A percentile compares a stretch with the other conserved stretches of the same genome.
These are phyloP conservation scores for Citrus reticulata DNA, from an alignment of 345 rosid species.

Conservation along the genomic window DNA sequence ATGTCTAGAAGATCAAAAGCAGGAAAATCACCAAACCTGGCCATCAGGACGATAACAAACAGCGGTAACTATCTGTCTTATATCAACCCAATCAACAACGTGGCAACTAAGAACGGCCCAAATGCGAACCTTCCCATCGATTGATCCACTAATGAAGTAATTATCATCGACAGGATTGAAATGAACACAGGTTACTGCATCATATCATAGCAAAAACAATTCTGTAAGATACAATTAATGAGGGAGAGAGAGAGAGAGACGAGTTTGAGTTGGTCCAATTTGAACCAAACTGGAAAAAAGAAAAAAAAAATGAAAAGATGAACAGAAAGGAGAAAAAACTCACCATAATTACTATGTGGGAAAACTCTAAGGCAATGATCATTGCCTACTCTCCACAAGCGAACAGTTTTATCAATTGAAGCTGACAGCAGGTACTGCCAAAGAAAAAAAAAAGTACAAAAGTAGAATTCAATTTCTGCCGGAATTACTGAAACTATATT, in stretches of 20 bases:
- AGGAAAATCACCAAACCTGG: conserved; percentile 42
- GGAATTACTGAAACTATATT: background rate
- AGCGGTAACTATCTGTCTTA: conserved; percentile 69
- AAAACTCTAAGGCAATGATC: conserved; percentile 57
- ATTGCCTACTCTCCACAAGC: conserved; percentile 69
- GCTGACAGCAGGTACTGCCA: conserved; percentile 74
- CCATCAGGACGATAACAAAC: conserved; percentile 89
- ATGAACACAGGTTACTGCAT: conserved; percentile 79
- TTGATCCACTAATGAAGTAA: conserved; percentile 78
- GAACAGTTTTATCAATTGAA: conserved; percentile 72
- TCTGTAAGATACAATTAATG: background rate
- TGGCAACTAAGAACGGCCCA: conserved; percentile 63
- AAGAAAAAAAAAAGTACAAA: conserved; percentile 13
- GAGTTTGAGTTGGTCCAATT: background rate
- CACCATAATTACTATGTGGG: conserved; percentile 78
- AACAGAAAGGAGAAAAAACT: conserved; percentile 1
- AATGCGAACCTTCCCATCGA: conserved; percentile 84
- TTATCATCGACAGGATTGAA: conserved; percentile 77
- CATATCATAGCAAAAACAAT: conserved; percentile 1
- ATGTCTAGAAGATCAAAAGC: conserved; percentile 2
- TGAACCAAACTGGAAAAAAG: background rate
- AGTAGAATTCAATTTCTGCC: background rate
- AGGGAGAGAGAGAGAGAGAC: background rate
- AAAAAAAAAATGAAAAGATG: background rate
- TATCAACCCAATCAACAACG: conserved; percentile 81